Evolutionary conservation across 1,284 basidiomycete species (phyloP).

Genomic region (Ceratobasidium sp.): DNA sequence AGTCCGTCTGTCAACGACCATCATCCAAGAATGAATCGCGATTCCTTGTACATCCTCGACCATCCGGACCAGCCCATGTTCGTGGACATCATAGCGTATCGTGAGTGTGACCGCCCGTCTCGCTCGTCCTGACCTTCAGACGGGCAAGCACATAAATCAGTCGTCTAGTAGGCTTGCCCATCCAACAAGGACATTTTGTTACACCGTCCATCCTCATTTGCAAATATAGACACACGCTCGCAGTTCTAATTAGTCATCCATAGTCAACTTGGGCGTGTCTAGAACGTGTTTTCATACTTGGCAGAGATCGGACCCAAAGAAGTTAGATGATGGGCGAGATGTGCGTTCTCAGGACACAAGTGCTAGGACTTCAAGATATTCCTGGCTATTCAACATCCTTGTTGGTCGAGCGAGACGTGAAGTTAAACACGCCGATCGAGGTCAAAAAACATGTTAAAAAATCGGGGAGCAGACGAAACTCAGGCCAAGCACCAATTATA

Average conservation of each 20-base stretch:
- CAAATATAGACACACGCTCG: background rate
- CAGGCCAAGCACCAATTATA: too few species aligned
- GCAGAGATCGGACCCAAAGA: background rate
- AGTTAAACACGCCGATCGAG: too few species aligned
- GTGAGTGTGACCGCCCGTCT: background rate
- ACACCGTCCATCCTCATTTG: background rate
- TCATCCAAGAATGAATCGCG: background rate
- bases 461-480: too few species aligned
- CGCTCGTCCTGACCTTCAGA: background rate
- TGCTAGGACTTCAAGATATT: background rate
- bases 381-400: background rate
- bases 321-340: slow-evolving; percentile 3
- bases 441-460: too few species aligned
- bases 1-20: background rate
- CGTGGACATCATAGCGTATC: too few species aligned
- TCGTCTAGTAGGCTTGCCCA: background rate
- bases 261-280: background rate
- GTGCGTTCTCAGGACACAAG: background rate
- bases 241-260: background rate
- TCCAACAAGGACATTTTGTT: background rate
- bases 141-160: background rate
- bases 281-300: background rate
- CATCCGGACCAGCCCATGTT: background rate
- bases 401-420: too few species aligned
- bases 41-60: background rate